These are phyloP conservation scores for Neostapfia colusana DNA, from an alignment of 176 grass and related monocot species.

Conservation along the genomic window DNA sequence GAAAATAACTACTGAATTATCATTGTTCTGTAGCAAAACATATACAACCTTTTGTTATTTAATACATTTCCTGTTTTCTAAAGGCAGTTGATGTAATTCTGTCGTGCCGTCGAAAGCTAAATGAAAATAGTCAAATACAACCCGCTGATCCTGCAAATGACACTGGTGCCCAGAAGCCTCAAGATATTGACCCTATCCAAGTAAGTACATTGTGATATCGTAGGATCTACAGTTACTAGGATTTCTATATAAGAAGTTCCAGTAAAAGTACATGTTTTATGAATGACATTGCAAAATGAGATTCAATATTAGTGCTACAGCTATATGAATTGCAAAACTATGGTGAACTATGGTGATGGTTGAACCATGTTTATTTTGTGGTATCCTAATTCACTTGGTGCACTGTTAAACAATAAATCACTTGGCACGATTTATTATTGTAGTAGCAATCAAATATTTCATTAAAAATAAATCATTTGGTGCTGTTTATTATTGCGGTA, in stretches of 20 bases:
- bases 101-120: slow-evolving; percentile 66
- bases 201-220: slow-evolving; percentile 46
- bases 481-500: too few species aligned
- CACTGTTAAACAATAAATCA: not conserved
- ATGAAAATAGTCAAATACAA: slow-evolving; percentile 50
- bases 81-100: slow-evolving; percentile 87
- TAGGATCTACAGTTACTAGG: not conserved
- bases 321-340: not conserved
- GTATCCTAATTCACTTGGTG: not conserved
- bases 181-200: slow-evolving; percentile 78
- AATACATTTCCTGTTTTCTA: slow-evolving; percentile 26
- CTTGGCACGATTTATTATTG: not conserved
- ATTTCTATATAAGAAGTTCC: not conserved
- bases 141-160: slow-evolving; percentile 44
- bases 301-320: not conserved
- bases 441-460: not conserved
- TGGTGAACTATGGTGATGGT: not conserved
- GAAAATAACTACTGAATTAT: not conserved
- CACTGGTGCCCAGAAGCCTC: slow-evolving; percentile 39
- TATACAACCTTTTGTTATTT: slow-evolving; percentile 18
- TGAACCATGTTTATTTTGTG: not conserved
- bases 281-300: not conserved
- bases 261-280: slow-evolving; percentile 16
- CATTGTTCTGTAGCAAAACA: slow-evolving; percentile 1
- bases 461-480: not conserved